Evolutionary conservation across 2,329 filamentous ascomycete genomes (phyloP).

Genomic region (Teratosphaeria zuluensis): DNA sequence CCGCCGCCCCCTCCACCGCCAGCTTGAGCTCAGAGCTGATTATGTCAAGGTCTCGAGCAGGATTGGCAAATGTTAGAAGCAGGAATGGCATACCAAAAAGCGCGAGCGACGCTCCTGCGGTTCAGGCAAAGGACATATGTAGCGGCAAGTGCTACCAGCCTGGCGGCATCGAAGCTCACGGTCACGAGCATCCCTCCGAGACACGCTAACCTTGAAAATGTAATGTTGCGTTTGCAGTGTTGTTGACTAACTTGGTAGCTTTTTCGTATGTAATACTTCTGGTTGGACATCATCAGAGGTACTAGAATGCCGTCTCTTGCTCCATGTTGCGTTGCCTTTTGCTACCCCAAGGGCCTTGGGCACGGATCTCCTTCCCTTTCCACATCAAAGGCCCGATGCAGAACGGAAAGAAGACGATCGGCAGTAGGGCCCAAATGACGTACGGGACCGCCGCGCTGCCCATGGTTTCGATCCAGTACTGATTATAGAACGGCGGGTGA

Average conservation of each 20-base stretch:
- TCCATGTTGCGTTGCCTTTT: not conserved
- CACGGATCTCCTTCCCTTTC: not conserved
- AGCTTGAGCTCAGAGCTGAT: not conserved
- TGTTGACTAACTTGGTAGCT: not conserved
- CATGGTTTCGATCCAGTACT: not conserved
- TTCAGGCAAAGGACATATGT: not conserved
- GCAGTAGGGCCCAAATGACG: not conserved
- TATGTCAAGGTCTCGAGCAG: not conserved
- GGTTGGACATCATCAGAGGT: not conserved
- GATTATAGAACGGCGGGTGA: not conserved
- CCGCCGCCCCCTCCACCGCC: slow-evolving; percentile 1
- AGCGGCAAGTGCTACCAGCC: not conserved
- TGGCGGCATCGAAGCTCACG: not conserved
- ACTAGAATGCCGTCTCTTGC: not conserved
- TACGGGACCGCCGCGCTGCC: not conserved
- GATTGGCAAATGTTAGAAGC: not conserved
- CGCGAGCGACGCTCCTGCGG: not conserved
- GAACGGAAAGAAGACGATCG: not conserved
- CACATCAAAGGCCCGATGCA: not conserved
- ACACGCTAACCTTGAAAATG: not conserved
- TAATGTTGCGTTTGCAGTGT: not conserved
- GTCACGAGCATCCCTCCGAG: not conserved
- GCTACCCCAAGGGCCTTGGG: not conserved
- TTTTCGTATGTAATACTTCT: not conserved
- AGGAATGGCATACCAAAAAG: not conserved